Conservation (phyloP, 306 rosid genomes). For the Betula pendula region DNA sequence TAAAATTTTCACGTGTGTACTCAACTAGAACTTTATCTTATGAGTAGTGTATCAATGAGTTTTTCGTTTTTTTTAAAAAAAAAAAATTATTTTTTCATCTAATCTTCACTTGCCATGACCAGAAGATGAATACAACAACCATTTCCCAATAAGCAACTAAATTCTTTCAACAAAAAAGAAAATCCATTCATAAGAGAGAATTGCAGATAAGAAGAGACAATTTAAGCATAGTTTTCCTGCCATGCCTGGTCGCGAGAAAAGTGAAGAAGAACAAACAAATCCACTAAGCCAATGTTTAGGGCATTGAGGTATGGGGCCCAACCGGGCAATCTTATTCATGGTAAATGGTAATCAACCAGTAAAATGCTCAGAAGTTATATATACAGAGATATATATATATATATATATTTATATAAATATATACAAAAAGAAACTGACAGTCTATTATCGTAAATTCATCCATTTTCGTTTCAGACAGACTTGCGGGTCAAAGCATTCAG, state of each 20-base stretch:
- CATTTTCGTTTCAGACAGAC: slow-evolving; percentile 62
- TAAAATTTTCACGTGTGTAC: too few relatives aligned
- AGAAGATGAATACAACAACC: background rate
- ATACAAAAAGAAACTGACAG: slow-evolving; percentile 13
- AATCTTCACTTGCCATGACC: background rate
- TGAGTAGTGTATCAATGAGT: background rate
- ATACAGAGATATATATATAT: too few relatives aligned
- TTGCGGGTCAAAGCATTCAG: slow-evolving; percentile 83
- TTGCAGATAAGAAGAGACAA: slow-evolving; percentile 14
- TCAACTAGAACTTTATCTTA: too few relatives aligned
- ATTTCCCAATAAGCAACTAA: background rate
- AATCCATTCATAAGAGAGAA: background rate
- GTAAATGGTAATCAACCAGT: background rate
- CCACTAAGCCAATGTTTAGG: background rate
- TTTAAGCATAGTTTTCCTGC: slow-evolving; percentile 1
- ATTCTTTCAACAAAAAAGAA: background rate
- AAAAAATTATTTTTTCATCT: background rate
- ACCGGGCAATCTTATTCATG: background rate
- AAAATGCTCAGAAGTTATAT: background rate
- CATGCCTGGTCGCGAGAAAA: slow-evolving; percentile 19
- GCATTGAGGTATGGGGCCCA: background rate
- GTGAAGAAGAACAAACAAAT: slow-evolving; percentile 16
- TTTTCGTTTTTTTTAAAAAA: background rate
- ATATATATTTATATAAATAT: too few relatives aligned
- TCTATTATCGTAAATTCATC: slow-evolving; percentile 43